Base-by-base conservation (phyloP, 1,284 basidiomycete genomes). In the Tilletia caries region DNA sequence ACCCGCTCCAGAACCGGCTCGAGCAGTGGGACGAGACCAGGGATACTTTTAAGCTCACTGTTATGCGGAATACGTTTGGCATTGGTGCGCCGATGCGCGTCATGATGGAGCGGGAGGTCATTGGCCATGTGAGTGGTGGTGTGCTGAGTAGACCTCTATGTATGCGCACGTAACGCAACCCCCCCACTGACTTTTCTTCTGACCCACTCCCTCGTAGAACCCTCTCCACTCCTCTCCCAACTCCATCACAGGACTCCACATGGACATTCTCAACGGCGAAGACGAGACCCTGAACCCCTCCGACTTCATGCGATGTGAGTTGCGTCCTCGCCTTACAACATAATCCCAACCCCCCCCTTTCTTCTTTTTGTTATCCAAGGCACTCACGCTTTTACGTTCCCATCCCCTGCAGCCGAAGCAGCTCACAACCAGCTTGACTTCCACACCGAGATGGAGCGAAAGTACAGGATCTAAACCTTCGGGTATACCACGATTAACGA, bases 71-170 rank as follows among this genome's bases (percentile, higher is more conserved):
- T 84, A 85, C 90, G 46, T 91, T 91, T 80, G 95, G 95, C 46
- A 83, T 98, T 75, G 92, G 92, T 76, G 90, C 91, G 44, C 95
- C 95, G 4, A 88, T 96, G 83, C 88, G 94, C 58, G 86, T 89
- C 70, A 86, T 95, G 77, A 98, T 98, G 95, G 95, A 98, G 84
- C 88, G 94, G 79, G 92, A 91, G 86, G 88, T 94, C 64, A 92
- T 93, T 18, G 85, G 88, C 66, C 84, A 88, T 71, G 94, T 94
- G 78, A 79, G 89, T 85, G n/a, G 2, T 12, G 44, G 10, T 29
- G 43, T 10, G 2, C n/a, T n/a, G n/a, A n/a, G n/a, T n/a, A n/a
- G n/a, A n/a, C n/a, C n/a, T n/a, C n/a, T n/a, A 5, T 18, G 13
- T 8, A 18, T 20, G 41, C 23, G 12, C 29, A 27, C 41, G 23